Conservation (phyloP, 306 rosid genomes). For the Mimosa bimucronata region DNA sequence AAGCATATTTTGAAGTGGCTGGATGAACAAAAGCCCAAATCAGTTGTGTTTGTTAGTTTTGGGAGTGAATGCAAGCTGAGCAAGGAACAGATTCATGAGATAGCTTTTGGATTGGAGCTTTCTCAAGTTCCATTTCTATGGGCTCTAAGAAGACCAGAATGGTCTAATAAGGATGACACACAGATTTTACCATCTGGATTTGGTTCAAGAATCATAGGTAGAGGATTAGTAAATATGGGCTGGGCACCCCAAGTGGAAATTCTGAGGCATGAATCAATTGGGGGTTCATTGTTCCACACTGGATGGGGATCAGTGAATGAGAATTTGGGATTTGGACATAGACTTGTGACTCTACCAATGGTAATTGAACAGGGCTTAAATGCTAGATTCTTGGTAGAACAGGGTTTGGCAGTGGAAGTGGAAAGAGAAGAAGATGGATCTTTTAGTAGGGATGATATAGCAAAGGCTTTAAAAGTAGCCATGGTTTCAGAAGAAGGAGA, state of each 20-base stretch:
- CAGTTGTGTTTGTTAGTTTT: conserved; percentile 53
- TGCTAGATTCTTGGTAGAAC: conserved; percentile 1
- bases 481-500: background rate
- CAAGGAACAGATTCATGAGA: conserved; percentile 45
- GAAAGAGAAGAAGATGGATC: conserved; percentile 27
- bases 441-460: background rate
- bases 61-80: conserved; percentile 52
- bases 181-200: conserved; percentile 42
- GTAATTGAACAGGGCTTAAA: background rate
- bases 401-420: conserved; percentile 35
- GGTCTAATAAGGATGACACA: conserved; percentile 34
- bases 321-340: background rate
- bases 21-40: conserved; percentile 36
- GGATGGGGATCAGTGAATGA: background rate
- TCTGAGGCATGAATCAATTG: background rate
- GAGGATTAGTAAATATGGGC: background rate
- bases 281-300: background rate
- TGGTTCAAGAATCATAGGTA: conserved; percentile 26
- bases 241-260: background rate
- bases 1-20: conserved; percentile 49
- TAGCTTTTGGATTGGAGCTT: conserved; percentile 53
- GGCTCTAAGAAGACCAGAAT: conserved; percentile 42
- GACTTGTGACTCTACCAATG: background rate
- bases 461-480: background rate
- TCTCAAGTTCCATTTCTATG: conserved; percentile 51